Base-by-base conservation (phyloP, 768 basidiomycete species). In the Terana coerulea region DNA sequence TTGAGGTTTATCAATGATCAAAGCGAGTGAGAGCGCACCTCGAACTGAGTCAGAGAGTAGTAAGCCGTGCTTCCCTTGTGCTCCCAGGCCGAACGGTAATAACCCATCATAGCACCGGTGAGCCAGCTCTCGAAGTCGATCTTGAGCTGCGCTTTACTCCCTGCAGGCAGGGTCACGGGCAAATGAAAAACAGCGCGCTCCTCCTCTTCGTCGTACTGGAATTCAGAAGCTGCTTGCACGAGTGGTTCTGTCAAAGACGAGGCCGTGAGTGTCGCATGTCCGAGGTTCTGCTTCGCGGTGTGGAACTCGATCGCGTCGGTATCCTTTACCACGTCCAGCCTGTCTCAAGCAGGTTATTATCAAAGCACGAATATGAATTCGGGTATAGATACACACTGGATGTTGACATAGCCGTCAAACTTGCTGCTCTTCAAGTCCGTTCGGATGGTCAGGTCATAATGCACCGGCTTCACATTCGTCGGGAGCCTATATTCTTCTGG, bases 21-120 rank as follows among this genome's bases (percentile, higher is more conserved):
- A 12, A 24, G 36, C 21, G 30, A 33, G 5, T 24, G 10, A 29
- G 1, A 52, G n/a, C 62, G 35, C 52, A 83, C 88, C 74, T 88
- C 91, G 58, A 94, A 97, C 69, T 98, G 95, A 31, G 95, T 97
- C 47, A 98, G 72, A 29, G 86, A 77, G 63, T 89, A 88, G 53
- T 77, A 72, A 61, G 79, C 80, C 57, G 78, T 80, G 56, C 81
- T 76, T 29, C 83, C 84, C 42, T 83, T 77, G 37, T 79, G 65
- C 63, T 86, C 79, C 65, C 76, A 84, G 14, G 77, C 69, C 25
- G 85, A 81, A 56, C 78, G 78, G 72, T 93, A 93, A 67, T 93
- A 92, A 22, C 91, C 93, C 64, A 79, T 79, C 91, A 97, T 89
- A 50, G 71, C 75, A 29, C 77, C 77, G 2, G 77, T 81, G 39